Evolutionary conservation across 2,329 filamentous ascomycete species (phyloP).

Genomic region (Venturia pyrina): DNA sequence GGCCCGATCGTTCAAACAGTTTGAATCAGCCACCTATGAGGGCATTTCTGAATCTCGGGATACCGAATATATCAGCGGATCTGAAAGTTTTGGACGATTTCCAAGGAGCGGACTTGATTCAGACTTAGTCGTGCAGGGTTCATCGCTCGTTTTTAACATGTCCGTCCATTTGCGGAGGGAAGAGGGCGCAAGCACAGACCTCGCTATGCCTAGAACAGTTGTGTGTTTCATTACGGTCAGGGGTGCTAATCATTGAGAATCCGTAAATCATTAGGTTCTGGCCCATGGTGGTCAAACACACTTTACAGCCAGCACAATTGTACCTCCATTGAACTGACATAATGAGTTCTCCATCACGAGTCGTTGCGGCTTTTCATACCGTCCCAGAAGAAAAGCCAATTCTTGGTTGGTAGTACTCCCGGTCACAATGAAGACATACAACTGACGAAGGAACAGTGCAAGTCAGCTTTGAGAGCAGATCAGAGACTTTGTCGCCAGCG

Average conservation of each 20-base stretch:
- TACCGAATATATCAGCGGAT: too few species aligned
- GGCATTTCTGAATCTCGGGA: neutral
- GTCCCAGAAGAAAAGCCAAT: neutral
- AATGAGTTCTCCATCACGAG: neutral
- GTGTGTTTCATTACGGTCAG: neutral
- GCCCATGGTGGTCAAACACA: neutral
- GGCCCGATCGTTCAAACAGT: neutral
- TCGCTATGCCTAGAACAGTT: neutral
- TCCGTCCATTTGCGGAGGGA: neutral
- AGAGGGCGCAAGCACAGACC: neutral
- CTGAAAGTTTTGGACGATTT: neutral
- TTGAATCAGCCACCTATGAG: neutral
- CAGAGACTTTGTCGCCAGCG: neutral
- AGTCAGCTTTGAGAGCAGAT: neutral
- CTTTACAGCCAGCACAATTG: neutral
- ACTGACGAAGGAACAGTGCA: neutral
- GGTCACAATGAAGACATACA: too few species aligned
- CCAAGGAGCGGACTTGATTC: too few species aligned
- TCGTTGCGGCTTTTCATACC: neutral
- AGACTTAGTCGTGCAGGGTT: neutral
- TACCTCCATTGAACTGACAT: neutral
- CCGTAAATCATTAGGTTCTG: neutral
- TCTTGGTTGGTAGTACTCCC: neutral
- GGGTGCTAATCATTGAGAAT: neutral
- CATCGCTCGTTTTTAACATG: neutral